Evolutionary conservation across 208 protist species (phyloP), one percentile per base, ranked within the genome.

Genomic region (Novymonas esmeraldas): DNA sequence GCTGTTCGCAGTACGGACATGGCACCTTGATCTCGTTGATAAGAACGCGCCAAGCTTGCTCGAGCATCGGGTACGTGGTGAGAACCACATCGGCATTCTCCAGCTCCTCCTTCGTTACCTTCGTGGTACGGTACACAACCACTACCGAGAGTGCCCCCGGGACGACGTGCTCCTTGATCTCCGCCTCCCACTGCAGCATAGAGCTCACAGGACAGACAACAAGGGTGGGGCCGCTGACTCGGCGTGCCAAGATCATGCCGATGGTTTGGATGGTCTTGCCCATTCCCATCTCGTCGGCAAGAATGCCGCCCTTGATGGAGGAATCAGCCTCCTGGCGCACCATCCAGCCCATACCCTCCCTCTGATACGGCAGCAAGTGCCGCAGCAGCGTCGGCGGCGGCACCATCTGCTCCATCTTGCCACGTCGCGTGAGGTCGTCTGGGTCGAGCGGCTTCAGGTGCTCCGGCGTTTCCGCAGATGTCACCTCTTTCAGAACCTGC

Each of bases 281-380:
- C 69, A 98, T 90, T 64, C 98, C 91, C 98, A 99, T 99, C 72
- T 99, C 98, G 85, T 99, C 98, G 0, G 98, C 98, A 16, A 99
- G 78, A 73, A 99, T 98, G 20, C 97, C 95, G 51, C 93, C 90
- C 41, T 87, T 91, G 22, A 87, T 42, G 13, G 82, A 65, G 24
- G 73, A 83, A 18, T 81, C 64, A 9, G 39, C 34, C 61, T 97
- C 93, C 64, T 96, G 90, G 22, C 66, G 54, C 31, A 91, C 60
- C 84, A 97, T 90, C 91, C 93, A 97, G 26, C 85, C 81, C 13
- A 96, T 65, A 2, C 93, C 93, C 52, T 95, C 88, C 36, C 89
- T 89, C 57, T 97, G 93, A 58, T 93, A 96, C 33, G 84, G 76
- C 29, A 97, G 66, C 70, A 97, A 70, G 11, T 72, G 82, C 11